phyloP scores from a whole-genome alignment of 495 filamentous ascomycete genomes.

The Chlorociboria aeruginascens region DNA sequence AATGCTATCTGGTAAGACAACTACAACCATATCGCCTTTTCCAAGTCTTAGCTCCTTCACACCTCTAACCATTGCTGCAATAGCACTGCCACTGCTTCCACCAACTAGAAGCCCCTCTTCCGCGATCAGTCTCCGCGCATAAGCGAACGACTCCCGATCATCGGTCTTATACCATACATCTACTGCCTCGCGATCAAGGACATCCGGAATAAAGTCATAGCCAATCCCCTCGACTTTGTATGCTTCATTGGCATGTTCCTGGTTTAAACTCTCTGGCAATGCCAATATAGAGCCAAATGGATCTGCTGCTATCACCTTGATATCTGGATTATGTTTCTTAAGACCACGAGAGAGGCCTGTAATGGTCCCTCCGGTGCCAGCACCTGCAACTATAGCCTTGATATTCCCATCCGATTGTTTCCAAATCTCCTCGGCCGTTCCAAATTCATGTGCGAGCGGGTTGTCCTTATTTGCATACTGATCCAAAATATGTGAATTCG shows the following conservation, averaged over 20 bases:
- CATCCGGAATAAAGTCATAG: constrained; percentile 95
- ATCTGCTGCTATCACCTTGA: constrained; percentile 86
- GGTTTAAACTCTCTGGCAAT: constrained; percentile 63
- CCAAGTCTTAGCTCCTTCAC: constrained; percentile 61
- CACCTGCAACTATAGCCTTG: constrained; percentile 79
- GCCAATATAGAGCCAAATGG: constrained; percentile 84
- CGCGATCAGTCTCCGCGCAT: constrained; percentile 76
- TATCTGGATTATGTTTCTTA: constrained; percentile 67
- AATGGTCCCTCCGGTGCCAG: constrained; percentile 92
- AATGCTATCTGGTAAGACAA: constrained; percentile 89
- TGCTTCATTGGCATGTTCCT: constrained; percentile 61
- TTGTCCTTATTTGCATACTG: constrained; percentile 92
- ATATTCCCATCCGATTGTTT: constrained; percentile 75
- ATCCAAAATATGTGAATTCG: constrained; percentile 92
- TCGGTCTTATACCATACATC: constrained; percentile 97
- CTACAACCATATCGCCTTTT: constrained; percentile 75
- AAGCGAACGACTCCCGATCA: constrained; percentile 82
- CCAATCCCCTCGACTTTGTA: constrained; percentile 99
- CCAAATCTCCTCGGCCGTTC: constrained; percentile 97
- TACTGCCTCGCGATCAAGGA: constrained; percentile 71
- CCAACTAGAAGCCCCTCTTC: constrained; percentile 94
- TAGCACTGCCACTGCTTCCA: constrained; percentile 85
- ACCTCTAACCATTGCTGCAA: constrained; percentile 72
- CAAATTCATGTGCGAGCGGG: constrained; percentile 84
- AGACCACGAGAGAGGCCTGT: constrained; percentile 80